A percentile compares a stretch with the other conserved stretches of the same genome.
These are phyloP conservation scores for Clonostachys chloroleuca DNA, from an alignment of 2,329 filamentous ascomycete genomes.

Conservation along the genomic window DNA sequence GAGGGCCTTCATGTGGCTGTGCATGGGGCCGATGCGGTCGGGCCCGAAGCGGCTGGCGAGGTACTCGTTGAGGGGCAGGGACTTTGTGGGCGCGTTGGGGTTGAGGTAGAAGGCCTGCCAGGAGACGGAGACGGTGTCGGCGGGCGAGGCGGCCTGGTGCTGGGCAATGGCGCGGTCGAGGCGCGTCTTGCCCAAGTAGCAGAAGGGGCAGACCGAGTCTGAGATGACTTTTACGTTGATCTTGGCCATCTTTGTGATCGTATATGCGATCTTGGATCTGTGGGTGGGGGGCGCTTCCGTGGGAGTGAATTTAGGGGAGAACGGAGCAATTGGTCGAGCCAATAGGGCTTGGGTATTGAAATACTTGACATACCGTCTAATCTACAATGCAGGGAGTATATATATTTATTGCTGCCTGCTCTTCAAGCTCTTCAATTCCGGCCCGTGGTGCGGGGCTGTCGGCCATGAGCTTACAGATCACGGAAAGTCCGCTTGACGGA, in stretches of 20 bases:
- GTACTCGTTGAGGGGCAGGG: constrained; percentile 40
- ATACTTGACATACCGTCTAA: too few species aligned
- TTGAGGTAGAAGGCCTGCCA: constrained; percentile 84
- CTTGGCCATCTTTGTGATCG: constrained; percentile 53
- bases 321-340: too few species aligned
- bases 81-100: constrained; percentile 46
- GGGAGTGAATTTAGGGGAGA: too few species aligned
- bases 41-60: constrained; percentile 62
- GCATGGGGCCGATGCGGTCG: constrained; percentile 52
- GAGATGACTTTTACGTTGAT: constrained; percentile 75
- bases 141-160: constrained; percentile 51
- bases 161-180: constrained; percentile 71
- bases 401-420: too few species aligned
- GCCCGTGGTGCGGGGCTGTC: too few species aligned
- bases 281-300: too few species aligned
- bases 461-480: too few species aligned
- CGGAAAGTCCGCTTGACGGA: too few species aligned
- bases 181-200: constrained; percentile 76
- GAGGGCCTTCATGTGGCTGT: constrained; percentile 48
- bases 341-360: too few species aligned
- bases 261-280: background rate
- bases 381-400: too few species aligned
- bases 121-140: constrained; percentile 67
- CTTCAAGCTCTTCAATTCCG: too few species aligned
- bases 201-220: constrained; percentile 78